Conservation (phyloP, 2,329 filamentous ascomycete species). For the Helminthosporium solani region DNA sequence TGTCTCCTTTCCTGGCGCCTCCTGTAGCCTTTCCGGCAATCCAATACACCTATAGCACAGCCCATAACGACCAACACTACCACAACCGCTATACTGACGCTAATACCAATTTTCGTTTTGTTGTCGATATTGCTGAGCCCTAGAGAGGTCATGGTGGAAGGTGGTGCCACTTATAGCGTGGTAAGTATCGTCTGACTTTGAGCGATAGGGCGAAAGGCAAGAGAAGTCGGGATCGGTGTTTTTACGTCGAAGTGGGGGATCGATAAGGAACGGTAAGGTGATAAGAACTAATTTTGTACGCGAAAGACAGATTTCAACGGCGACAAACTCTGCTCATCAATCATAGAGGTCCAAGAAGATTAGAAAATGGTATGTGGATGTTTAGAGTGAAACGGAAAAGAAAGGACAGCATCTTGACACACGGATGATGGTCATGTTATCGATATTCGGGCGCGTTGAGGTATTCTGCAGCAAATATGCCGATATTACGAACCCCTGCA, state of each 20-base stretch:
- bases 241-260: too few species aligned
- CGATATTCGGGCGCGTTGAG: background rate
- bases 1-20: constrained; percentile 2
- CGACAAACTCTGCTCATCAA: background rate
- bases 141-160: background rate
- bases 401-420: background rate
- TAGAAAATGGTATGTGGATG: too few species aligned
- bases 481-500: background rate
- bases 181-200: too few species aligned
- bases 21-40: constrained; percentile 8
- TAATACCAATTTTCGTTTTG: constrained; percentile 17
- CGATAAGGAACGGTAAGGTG: too few species aligned
- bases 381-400: background rate
- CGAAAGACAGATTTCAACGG: too few species aligned
- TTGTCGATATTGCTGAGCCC: constrained; percentile 4
- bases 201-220: too few species aligned
- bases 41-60: constrained; percentile 10
- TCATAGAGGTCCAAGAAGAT: background rate
- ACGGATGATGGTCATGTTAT: background rate
- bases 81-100: constrained; percentile 12
- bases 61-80: constrained; percentile 13
- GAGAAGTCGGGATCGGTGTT: too few species aligned
- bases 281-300: too few species aligned
- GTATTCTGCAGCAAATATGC: background rate
- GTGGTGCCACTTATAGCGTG: background rate